Evolutionary conservation across 1,284 basidiomycete species (phyloP).

Genomic region (Pseudozyma sp.): DNA sequence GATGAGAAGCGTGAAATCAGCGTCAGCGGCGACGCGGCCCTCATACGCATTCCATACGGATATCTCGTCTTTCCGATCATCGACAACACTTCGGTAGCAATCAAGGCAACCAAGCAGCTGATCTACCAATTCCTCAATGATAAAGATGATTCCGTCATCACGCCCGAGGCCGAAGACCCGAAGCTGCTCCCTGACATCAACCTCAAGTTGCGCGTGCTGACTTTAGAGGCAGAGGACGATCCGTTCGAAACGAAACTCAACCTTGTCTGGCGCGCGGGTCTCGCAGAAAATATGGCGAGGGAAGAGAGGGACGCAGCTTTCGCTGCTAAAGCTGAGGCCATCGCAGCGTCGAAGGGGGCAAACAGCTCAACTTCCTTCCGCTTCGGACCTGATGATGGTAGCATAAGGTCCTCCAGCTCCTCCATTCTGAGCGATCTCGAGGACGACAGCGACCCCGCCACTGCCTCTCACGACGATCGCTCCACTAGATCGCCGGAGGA

Average conservation of each 20-base stretch:
- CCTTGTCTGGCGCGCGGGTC: conserved; percentile 81
- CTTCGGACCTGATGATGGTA: conserved; percentile 10
- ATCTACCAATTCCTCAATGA: conserved; percentile 69
- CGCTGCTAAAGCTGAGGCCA: conserved; percentile 76
- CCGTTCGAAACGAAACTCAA: conserved; percentile 84
- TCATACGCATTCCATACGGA: conserved; percentile 82
- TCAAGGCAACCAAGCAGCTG: conserved; percentile 71
- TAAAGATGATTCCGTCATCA: conserved; percentile 56
- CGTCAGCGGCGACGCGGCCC: conserved; percentile 77
- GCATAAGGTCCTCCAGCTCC: conserved; percentile 9
- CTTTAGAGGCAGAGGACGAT: conserved; percentile 86
- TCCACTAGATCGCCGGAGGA: conserved; percentile 8
- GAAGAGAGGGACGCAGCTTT: conserved; percentile 85
- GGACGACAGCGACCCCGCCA: conserved; percentile 15
- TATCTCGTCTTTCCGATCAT: conserved; percentile 76
- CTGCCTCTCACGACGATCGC: conserved; percentile 18
- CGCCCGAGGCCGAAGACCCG: conserved; percentile 61
- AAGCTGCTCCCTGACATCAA: conserved; percentile 72
- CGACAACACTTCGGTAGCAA: conserved; percentile 69
- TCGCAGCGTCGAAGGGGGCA: conserved; percentile 55
- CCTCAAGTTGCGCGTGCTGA: conserved; percentile 75
- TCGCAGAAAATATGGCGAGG: conserved; percentile 80
- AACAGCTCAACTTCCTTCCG: conserved; percentile 68
- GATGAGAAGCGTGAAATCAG: conserved; percentile 45
- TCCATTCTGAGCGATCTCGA: conserved; percentile 5